Percentiles rank a stretch among this genome's conserved stretches.
phyloP scores from a whole-genome alignment of 441 rosid genomes.

The Gossypium armourianum region DNA sequence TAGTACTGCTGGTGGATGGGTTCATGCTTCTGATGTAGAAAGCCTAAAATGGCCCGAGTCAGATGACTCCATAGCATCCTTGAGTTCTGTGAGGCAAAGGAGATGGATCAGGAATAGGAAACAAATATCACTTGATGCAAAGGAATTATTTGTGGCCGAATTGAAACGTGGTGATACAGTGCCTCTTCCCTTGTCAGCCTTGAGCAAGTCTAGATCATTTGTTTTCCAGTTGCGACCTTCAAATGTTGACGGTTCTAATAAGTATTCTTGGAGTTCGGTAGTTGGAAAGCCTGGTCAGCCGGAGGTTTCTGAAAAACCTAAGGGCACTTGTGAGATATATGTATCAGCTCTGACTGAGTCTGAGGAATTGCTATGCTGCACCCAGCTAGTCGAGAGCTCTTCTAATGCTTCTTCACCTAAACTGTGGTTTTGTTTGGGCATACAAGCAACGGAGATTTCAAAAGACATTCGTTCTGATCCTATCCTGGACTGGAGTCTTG shows the following conservation, averaged over 20 bases:
- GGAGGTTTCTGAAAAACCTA: conserved; percentile 25
- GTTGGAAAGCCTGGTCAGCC: conserved; percentile 35
- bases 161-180: conserved; percentile 61
- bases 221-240: conserved; percentile 59
- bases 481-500: conserved; percentile 84
- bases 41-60: conserved; percentile 56
- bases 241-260: conserved; percentile 30
- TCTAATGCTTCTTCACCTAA: conserved; percentile 37
- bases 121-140: conserved; percentile 25
- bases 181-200: conserved; percentile 65
- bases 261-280: conserved; percentile 80
- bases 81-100: conserved; percentile 53
- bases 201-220: conserved; percentile 50
- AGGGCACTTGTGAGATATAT: conserved; percentile 46
- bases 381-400: conserved; percentile 49
- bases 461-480: conserved; percentile 68
- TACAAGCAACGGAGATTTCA: conserved; percentile 68
- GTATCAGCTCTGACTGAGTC: conserved; percentile 61
- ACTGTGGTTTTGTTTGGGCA: conserved; percentile 76
- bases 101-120: conserved; percentile 56
- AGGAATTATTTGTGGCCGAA: conserved; percentile 49
- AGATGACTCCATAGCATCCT: conserved; percentile 30
- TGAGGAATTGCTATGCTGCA: conserved; percentile 64
- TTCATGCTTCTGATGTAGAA: conserved; percentile 51
- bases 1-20: conserved; percentile 52